Conservation (phyloP, 768 basidiomycete species). For the Tricholoma sp. region DNA sequence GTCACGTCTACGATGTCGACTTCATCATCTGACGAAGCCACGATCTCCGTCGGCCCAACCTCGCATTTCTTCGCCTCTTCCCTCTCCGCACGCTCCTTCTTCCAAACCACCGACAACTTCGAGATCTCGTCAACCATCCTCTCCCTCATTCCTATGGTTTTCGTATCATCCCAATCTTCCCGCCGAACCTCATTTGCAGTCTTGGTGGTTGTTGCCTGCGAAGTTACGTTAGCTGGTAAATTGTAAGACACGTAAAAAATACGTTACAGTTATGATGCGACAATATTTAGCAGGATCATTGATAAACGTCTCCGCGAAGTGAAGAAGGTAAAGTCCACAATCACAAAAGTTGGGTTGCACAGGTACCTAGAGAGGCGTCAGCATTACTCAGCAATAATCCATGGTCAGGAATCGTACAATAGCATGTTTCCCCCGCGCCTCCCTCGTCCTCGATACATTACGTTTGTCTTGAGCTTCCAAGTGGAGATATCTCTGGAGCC, state of each 20-base stretch:
- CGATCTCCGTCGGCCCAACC: slow-evolving; percentile 21
- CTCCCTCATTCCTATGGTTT: slow-evolving; percentile 44
- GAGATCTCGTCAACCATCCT: slow-evolving; percentile 36
- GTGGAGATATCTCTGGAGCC: slow-evolving; percentile 61
- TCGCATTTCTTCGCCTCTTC: slow-evolving; percentile 34
- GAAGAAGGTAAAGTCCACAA: slow-evolving; percentile 89
- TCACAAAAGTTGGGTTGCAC: slow-evolving; percentile 86
- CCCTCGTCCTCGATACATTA: slow-evolving; percentile 29
- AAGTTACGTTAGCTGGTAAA: not conserved
- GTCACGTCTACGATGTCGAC: slow-evolving; percentile 36
- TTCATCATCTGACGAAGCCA: slow-evolving; percentile 36
- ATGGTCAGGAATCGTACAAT: slow-evolving; percentile 33
- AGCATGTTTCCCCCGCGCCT: slow-evolving; percentile 44
- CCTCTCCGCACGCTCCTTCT: slow-evolving; percentile 35
- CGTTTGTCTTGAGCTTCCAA: slow-evolving; percentile 78
- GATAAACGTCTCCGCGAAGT: slow-evolving; percentile 80
- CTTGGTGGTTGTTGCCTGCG: slow-evolving; percentile 16
- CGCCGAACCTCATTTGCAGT: slow-evolving; percentile 33
- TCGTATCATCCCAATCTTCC: slow-evolving; percentile 46
- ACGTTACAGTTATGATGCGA: slow-evolving; percentile 41
- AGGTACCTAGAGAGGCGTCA: slow-evolving; percentile 59
- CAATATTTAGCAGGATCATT: slow-evolving; percentile 48
- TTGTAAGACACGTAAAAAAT: not conserved
- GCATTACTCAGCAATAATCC: not conserved
- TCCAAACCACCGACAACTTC: slow-evolving; percentile 51